These are phyloP conservation scores for Podaxis mareebaensis DNA, from an alignment of 768 basidiomycete genomes.

Conservation along the genomic window DNA sequence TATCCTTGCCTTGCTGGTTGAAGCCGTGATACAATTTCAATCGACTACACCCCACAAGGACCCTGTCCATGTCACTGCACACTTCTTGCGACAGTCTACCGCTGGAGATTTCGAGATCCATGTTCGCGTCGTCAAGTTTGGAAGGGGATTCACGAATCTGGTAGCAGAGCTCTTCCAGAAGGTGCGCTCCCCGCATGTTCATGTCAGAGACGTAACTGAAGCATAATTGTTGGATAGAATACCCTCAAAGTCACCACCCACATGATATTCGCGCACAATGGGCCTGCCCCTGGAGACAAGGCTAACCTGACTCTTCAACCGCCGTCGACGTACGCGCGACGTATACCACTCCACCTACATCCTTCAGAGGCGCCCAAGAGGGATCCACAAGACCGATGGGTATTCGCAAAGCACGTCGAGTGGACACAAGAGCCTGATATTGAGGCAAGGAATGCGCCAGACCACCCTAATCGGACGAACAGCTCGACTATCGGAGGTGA, in stretches of 20 bases:
- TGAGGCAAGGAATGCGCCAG: conserved; percentile 36
- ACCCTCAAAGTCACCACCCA: conserved; percentile 50
- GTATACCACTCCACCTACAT: conserved; percentile 56
- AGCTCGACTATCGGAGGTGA: conserved; percentile 48
- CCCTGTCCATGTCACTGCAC: conserved; percentile 60
- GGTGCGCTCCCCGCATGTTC: conserved; percentile 30
- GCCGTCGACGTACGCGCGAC: conserved; percentile 59
- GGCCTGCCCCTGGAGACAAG: conserved; percentile 27
- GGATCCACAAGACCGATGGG: conserved; percentile 30
- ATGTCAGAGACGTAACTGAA: background rate
- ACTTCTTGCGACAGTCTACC: conserved; percentile 51
- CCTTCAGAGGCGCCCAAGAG: conserved; percentile 39
- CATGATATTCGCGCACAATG: conserved; percentile 55
- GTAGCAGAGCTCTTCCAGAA: conserved; percentile 59
- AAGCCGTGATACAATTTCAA: conserved; percentile 57
- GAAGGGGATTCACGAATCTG: conserved; percentile 58
- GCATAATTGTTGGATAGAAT: conserved; percentile 32
- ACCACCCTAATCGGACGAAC: conserved; percentile 37
- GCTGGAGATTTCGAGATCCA: conserved; percentile 45
- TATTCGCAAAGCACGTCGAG: conserved; percentile 33
- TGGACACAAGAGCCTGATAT: conserved; percentile 44
- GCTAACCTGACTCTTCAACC: conserved; percentile 39
- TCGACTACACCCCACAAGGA: conserved; percentile 48
- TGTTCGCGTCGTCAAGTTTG: conserved; percentile 47
- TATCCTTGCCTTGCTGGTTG: conserved; percentile 51